These are phyloP conservation scores for Albugo candida DNA, from an alignment of 352 stramenopile species.

Conservation along the genomic window DNA sequence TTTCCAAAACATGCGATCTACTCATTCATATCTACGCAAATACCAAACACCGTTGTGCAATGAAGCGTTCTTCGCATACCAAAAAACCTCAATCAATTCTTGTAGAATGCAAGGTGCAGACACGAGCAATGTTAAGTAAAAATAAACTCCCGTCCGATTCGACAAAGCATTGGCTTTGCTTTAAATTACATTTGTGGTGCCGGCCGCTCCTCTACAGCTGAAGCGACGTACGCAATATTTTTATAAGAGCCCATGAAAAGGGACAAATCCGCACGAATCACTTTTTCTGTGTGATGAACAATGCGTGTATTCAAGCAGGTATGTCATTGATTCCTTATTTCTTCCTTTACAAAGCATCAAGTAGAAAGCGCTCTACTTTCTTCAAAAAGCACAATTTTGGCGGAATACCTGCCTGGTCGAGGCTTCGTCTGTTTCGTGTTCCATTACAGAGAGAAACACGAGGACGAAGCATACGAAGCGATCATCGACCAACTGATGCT, in stretches of 20 bases:
- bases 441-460: no score
- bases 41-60: no score
- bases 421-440: constrained; percentile 2
- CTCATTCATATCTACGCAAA: no score
- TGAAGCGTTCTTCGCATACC: no score
- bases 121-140: not conserved
- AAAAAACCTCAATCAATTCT: no score
- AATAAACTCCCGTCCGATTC: not conserved
- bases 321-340: constrained; percentile 7
- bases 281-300: constrained; percentile 5
- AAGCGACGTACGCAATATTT: not conserved
- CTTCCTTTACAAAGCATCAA: constrained; percentile 6
- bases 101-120: not conserved
- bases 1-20: no score
- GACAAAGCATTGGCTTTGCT: not conserved
- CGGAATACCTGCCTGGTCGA: constrained; percentile 4
- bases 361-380: constrained; percentile 7
- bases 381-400: constrained; percentile 3
- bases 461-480: constrained; percentile 1
- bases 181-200: not conserved
- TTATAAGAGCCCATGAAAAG: constrained; percentile 5
- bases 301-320: constrained; percentile 2
- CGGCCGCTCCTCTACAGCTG: not conserved
- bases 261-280: constrained; percentile 2
- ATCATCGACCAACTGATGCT: constrained; percentile 4